Base-by-base conservation (phyloP, 495 filamentous ascomycete genomes). In the Hypoxylon lienhwacheense region DNA sequence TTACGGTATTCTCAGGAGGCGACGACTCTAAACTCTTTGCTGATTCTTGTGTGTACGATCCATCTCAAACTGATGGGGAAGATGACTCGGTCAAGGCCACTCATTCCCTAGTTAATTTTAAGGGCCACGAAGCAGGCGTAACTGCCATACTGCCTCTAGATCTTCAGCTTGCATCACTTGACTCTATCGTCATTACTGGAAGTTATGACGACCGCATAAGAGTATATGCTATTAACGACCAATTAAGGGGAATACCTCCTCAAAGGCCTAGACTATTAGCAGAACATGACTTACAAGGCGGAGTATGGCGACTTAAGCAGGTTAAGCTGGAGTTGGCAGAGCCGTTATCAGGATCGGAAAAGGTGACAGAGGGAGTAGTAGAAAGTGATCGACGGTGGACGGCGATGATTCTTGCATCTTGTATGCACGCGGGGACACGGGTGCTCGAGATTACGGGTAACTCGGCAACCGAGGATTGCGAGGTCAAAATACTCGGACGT, bases 171-270 rank as follows among this genome's bases (percentile, higher is more conserved):
- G 26, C 61, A 0, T 70, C 70, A 14, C 70, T 65, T 12, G 69
- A 72, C 0, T 76, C 77, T 14, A 55, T 90, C 5, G 55, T 96
- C 5, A 61, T 96, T 22, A 97, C 91, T 2, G 93, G 93, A 7
- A 92, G 89, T 63, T 98, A 97, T 66, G 93, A 98, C 56, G 95
- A 98, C 55, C 71, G 77, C 65, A 71, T 97, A 28, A 79, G 93
- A 25, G 73, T 95, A 16, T 87, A 74, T 41, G 54, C 67, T 0
- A 51, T 77, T 4, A 25, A 53, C 34, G 48, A 57, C 7, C 40
- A 45, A 11, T 32, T 42, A 25, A 17, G 19, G 10, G 55, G 55
- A 1, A 25, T 31, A 10, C 42, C 55, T 31, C 31, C 45, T 39
- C 52, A 47, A 4, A 34, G 81, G 40, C 71, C 85, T 20, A 73